phyloP scores from a whole-genome alignment of 176 grass and related monocot species.

The Olyra latifolia region DNA sequence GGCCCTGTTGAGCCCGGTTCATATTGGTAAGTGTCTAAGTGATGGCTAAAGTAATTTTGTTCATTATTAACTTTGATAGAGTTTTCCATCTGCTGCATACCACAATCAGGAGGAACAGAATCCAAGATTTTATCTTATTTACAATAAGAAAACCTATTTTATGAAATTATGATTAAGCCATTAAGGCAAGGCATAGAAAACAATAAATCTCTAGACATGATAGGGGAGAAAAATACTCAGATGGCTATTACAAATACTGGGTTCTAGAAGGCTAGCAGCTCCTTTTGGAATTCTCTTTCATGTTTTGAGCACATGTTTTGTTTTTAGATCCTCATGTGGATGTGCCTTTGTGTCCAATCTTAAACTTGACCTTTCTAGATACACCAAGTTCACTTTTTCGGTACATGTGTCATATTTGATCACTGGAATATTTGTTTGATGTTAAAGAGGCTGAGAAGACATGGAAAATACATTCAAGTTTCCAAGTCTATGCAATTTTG shows the following conservation, averaged over 20 bases:
- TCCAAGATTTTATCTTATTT: neutral
- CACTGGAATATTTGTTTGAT: neutral
- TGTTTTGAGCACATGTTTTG: neutral
- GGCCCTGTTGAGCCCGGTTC: slow-evolving; percentile 79
- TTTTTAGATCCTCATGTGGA: neutral
- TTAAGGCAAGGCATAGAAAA: neutral
- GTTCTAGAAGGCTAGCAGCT: slow-evolving; percentile 13
- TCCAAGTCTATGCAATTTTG: neutral
- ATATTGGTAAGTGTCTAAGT: slow-evolving; percentile 97
- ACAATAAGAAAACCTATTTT: neutral
- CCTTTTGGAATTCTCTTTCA: neutral
- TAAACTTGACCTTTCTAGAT: neutral
- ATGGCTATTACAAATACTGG: neutral
- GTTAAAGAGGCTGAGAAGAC: neutral
- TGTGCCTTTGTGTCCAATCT: neutral
- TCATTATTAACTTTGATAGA: slow-evolving; percentile 11
- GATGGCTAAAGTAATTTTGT: slow-evolving; percentile 1
- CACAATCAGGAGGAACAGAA: neutral
- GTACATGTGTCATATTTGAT: neutral
- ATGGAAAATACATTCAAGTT: neutral
- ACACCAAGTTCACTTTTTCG: neutral
- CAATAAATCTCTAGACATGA: neutral
- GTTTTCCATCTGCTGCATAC: neutral
- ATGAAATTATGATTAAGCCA: neutral
- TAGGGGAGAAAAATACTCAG: slow-evolving; percentile 19